Base-by-base conservation (phyloP, 2,329 filamentous ascomycete genomes). In the Scedosporium apiospermum region DNA sequence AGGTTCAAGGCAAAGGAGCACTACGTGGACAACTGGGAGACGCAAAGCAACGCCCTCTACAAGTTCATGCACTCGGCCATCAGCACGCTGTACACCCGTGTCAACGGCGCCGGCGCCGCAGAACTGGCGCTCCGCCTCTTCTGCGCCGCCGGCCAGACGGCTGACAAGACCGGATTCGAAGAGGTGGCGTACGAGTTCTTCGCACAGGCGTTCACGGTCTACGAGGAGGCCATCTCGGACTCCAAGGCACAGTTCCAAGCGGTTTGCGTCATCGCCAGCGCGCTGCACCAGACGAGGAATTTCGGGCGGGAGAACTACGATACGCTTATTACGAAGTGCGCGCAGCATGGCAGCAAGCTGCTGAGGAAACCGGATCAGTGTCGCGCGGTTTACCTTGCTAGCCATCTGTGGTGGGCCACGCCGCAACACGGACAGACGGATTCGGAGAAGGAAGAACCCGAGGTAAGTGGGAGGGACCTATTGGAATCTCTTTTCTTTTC, bases 241-340 rank as follows among this genome's bases (percentile, higher is more conserved):
- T 96, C 92, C 16, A 88, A 96, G 73, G 93, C 93, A 14, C 95
- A 99, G 73, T 99, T 98, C 79, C 95, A 99, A 77, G 93, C 95
- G 1, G 95, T 99, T 0, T 97, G 93, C 68, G 88, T 97, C 46
- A 92, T 99, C 70, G 91, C 93, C 2, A 91, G 89, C 63, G 91
- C 90, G 4, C 79, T 99, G 63, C 93, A 97, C 71, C 88, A 91
- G 66, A 93, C 91, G 12, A 83, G 93, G 64, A 88, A 93, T 70
- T 99, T 99, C 73, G 88, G 90, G 65, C 93, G 93, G 73, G 95
- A 99, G 76, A 99, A 98, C 72, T 99, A 98, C 75, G 96, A 99
- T 74, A 99, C 95, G 0, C 81, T 99, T 41, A 99, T 99, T 71
- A 99, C 95, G 9, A 99, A 99, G 76, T 96, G 92, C 67, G 93